These are phyloP conservation scores for Aspergillus campestris DNA, from an alignment of 495 filamentous ascomycete species.

Conservation along the genomic window DNA sequence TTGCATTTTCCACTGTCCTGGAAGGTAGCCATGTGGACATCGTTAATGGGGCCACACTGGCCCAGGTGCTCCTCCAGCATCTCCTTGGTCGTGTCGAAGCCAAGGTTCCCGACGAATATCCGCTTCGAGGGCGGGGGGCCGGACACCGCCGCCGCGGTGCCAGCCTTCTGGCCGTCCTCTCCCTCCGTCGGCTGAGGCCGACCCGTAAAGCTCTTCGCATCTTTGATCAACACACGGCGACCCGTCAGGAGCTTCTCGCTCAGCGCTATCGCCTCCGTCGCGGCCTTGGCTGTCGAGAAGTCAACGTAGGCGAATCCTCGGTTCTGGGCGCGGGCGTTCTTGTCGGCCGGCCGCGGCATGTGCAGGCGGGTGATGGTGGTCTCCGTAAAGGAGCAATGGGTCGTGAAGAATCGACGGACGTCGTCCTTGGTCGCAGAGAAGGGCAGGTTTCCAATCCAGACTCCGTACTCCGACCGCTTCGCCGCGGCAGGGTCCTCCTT, in stretches of 20 bases:
- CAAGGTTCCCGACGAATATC: conserved; percentile 87
- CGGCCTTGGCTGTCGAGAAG: conserved; percentile 59
- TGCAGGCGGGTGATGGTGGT: conserved; percentile 73
- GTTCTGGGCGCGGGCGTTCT: conserved; percentile 51
- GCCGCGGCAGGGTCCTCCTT: conserved; percentile 18
- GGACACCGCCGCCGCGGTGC: conserved; percentile 24
- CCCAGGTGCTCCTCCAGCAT: conserved; percentile 68
- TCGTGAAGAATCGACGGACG: conserved; percentile 67
- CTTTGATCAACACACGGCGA: conserved; percentile 83
- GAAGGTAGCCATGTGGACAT: conserved; percentile 85
- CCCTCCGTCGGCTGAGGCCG: conserved; percentile 54
- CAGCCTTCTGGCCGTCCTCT: conserved; percentile 16
- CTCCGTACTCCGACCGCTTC: conserved; percentile 67
- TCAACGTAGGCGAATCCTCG: conserved; percentile 96
- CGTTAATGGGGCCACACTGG: conserved; percentile 70
- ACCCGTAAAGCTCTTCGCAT: conserved; percentile 76
- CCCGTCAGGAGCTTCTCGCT: conserved; percentile 70
- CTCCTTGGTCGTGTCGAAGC: conserved; percentile 78
- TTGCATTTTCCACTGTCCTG: conserved; percentile 97
- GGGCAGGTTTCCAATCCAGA: conserved; percentile 94
- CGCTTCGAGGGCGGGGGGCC: conserved; percentile 61
- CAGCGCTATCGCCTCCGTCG: conserved; percentile 63
- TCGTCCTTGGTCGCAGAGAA: conserved; percentile 68
- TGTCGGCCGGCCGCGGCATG: conserved; percentile 51
- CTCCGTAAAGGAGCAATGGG: conserved; percentile 56